phyloP scores from a whole-genome alignment of 257 asterid species.

The Euphrasia confusa region DNA sequence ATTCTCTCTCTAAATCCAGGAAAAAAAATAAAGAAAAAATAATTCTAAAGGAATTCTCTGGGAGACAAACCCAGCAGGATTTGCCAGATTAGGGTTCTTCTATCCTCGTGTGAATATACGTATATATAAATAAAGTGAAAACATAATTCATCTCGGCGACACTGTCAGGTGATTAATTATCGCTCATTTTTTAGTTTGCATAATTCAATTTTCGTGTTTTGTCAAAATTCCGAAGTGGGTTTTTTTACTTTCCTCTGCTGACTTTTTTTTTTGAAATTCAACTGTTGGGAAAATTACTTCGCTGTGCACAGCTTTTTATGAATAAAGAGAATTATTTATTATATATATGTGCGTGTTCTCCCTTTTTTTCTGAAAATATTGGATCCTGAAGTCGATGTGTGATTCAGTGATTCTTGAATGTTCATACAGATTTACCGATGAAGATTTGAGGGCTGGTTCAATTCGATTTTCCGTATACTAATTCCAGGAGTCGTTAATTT shows the following conservation, averaged over 20 bases:
- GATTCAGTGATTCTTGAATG: constrained; percentile 29
- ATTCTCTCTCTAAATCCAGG: constrained; percentile 21
- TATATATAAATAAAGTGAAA: constrained; percentile 19
- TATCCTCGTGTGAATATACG: constrained; percentile 13
- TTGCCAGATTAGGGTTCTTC: constrained; percentile 59
- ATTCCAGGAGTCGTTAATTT: not conserved
- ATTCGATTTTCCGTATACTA: not conserved
- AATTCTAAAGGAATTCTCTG: constrained; percentile 25
- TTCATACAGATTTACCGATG: constrained; percentile 34
- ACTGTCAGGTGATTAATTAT: constrained; percentile 48
- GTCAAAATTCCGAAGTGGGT: constrained; percentile 19
- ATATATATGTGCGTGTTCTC: constrained; percentile 9
- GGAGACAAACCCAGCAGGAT: constrained; percentile 35
- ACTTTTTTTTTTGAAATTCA: constrained; percentile 21
- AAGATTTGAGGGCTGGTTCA: constrained; percentile 16
- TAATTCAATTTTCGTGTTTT: constrained; percentile 1
- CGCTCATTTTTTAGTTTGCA: constrained; percentile 23
- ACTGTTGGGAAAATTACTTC: constrained; percentile 23
- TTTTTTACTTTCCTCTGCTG: constrained; percentile 23
- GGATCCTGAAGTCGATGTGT: constrained; percentile 46
- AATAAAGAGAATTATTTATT: not conserved
- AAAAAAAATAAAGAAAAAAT: constrained; percentile 21
- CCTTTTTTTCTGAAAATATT: constrained; percentile 27
- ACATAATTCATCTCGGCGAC: constrained; percentile 28
- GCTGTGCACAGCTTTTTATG: constrained; percentile 11